phyloP scores from a whole-genome alignment of 305 asterid species.

The Solanum aculeatissimum region DNA sequence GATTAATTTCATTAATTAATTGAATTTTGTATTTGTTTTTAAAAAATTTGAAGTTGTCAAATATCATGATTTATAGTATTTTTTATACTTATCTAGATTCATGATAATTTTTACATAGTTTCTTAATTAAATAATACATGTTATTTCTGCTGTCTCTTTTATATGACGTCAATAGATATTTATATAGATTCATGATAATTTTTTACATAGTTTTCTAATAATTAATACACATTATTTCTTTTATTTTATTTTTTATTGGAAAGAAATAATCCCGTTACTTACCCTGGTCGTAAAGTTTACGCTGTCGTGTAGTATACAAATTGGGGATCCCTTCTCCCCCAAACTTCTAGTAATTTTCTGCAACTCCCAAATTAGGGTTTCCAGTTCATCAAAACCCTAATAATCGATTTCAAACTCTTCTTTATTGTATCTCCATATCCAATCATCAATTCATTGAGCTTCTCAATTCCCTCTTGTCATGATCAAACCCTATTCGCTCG shows the following conservation, averaged over 20 bases:
- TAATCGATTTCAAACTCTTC: background rate
- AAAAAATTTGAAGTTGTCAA: too few species aligned
- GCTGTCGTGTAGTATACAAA: background rate
- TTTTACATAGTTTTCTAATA: too few species aligned
- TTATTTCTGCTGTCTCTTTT: too few species aligned
- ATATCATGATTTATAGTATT: too few species aligned
- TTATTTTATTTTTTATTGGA: background rate
- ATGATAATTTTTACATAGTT: too few species aligned
- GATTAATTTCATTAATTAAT: too few species aligned
- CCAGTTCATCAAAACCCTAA: background rate
- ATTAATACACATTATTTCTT: too few species aligned
- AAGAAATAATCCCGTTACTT: background rate
- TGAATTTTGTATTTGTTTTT: too few species aligned
- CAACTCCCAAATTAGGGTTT: constrained; percentile 15
- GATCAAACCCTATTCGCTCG: background rate
- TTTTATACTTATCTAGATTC: too few species aligned
- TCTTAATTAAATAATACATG: too few species aligned
- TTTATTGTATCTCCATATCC: background rate
- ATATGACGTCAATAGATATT: too few species aligned
- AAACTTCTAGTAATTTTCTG: background rate
- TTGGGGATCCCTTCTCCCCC: background rate
- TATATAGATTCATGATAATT: too few species aligned
- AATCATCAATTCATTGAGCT: background rate
- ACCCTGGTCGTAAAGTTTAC: background rate
- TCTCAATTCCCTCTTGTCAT: background rate